phyloP scores from a whole-genome alignment of 805 yeast genomes.

The Sugiyamaella mastotermitis region DNA sequence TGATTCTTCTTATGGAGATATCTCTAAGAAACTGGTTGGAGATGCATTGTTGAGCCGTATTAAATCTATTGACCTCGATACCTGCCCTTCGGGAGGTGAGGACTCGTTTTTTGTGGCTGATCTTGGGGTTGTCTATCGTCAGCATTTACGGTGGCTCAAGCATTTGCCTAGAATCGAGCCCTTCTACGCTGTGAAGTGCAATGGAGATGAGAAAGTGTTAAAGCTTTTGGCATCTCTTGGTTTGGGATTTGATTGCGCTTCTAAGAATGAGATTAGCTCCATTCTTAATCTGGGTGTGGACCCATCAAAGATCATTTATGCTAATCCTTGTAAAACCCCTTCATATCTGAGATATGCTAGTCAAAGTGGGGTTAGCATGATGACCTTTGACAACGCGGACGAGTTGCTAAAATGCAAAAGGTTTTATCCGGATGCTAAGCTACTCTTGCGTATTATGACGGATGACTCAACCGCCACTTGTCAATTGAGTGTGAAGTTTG shows the following conservation, averaged over 20 bases:
- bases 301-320: conserved; percentile 71
- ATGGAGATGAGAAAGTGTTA: conserved; percentile 62
- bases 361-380: conserved; percentile 51
- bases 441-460: conserved; percentile 77
- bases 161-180: conserved; percentile 73
- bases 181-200: conserved; percentile 94
- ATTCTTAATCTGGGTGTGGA: conserved; percentile 57
- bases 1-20: neutral
- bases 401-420: conserved; percentile 70
- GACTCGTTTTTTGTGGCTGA: conserved; percentile 88
- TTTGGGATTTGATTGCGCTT: conserved; percentile 88
- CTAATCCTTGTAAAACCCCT: conserved; percentile 90
- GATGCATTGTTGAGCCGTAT: conserved; percentile 20
- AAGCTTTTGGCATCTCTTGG: conserved; percentile 54
- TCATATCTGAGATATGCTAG: conserved; percentile 71
- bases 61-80: conserved; percentile 43
- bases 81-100: conserved; percentile 70
- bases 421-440: conserved; percentile 61
- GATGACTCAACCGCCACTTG: conserved; percentile 87
- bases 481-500: conserved; percentile 81
- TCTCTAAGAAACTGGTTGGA: conserved; percentile 14
- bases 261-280: conserved; percentile 71
- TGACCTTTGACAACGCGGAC: conserved; percentile 85
- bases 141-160: conserved; percentile 56
- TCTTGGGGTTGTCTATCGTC: conserved; percentile 60